Evolutionary conservation across 495 filamentous ascomycete species (phyloP).

Genomic region (Neurospora sublineolata): DNA sequence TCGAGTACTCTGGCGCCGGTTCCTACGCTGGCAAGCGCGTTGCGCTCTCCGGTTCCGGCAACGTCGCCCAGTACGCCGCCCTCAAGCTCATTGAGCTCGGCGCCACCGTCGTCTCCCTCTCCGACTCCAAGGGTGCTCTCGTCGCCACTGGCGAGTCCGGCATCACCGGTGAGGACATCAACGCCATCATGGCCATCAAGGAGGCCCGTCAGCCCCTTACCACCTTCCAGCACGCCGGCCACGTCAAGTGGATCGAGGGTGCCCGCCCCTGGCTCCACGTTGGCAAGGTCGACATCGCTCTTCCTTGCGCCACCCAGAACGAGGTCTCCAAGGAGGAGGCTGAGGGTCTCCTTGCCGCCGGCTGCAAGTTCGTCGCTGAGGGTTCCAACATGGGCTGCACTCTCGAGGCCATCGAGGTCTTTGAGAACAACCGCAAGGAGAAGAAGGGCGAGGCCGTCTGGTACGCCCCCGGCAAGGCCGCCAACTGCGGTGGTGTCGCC

Average conservation of each 20-base stretch:
- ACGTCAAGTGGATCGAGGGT: slow-evolving; percentile 80
- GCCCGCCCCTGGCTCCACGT: slow-evolving; percentile 86
- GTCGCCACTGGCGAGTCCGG: slow-evolving; percentile 52
- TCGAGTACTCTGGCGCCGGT: slow-evolving; percentile 77
- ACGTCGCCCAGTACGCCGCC: slow-evolving; percentile 96
- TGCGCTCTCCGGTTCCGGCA: slow-evolving; percentile 92
- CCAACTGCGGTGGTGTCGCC: slow-evolving; percentile 95
- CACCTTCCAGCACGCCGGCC: slow-evolving; percentile 40
- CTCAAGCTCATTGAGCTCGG: slow-evolving; percentile 96
- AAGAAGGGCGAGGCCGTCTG: slow-evolving; percentile 66
- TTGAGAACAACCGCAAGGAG: slow-evolving; percentile 68
- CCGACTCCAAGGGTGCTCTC: slow-evolving; percentile 79
- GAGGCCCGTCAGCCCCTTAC: slow-evolving; percentile 73
- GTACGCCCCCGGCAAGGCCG: slow-evolving; percentile 94
- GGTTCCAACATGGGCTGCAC: slow-evolving; percentile 99
- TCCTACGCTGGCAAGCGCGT: slow-evolving; percentile 86
- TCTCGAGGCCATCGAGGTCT: slow-evolving; percentile 86
- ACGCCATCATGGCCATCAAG: slow-evolving; percentile 71
- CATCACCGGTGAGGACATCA: slow-evolving; percentile 69
- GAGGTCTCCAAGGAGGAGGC: slow-evolving; percentile 89
- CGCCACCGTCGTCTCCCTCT: slow-evolving; percentile 83
- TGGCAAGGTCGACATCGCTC: slow-evolving; percentile 77
- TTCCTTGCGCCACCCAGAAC: slow-evolving; percentile 94
- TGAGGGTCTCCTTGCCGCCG: slow-evolving; percentile 61
- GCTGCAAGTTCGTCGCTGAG: slow-evolving; percentile 82